Conservation (phyloP, 805 yeast genomes). For the Torulaspora franciscae region DNA sequence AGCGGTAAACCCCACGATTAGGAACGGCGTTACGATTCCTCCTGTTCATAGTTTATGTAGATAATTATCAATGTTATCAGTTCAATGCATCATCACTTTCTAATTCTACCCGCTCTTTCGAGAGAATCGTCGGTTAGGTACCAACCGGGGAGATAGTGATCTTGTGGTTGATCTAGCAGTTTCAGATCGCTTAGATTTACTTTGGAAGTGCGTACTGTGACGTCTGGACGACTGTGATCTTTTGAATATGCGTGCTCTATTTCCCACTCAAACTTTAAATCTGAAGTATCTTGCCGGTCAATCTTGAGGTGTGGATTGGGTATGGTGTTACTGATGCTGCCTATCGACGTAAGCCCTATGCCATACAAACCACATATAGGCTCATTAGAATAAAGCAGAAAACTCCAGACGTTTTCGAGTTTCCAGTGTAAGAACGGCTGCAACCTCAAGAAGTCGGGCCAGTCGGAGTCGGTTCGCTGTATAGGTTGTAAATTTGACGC, state of each 20-base stretch:
- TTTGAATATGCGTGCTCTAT: slow-evolving; percentile 20
- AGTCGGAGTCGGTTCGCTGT: slow-evolving; percentile 78
- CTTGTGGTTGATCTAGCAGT: slow-evolving; percentile 5
- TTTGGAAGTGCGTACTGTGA: slow-evolving; percentile 8
- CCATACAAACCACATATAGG: slow-evolving; percentile 76
- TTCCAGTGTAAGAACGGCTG: slow-evolving; percentile 91
- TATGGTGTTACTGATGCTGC: slow-evolving; percentile 66
- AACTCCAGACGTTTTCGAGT: slow-evolving; percentile 80
- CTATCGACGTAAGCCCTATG: slow-evolving; percentile 82
- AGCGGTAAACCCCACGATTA: slow-evolving; percentile 44
- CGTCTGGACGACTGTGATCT: slow-evolving; percentile 1
- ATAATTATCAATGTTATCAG: background rate
- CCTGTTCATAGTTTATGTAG: slow-evolving; percentile 11
- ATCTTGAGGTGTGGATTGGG: slow-evolving; percentile 58
- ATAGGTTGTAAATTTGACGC: slow-evolving; percentile 54
- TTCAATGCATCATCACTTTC: slow-evolving; percentile 7
- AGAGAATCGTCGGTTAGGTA: slow-evolving; percentile 27
- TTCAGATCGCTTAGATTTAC: slow-evolving; percentile 13
- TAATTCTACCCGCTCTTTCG: slow-evolving; percentile 35
- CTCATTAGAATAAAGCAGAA: slow-evolving; percentile 53
- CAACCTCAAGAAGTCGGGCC: slow-evolving; percentile 83
- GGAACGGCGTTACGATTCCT: background rate
- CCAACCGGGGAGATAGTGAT: slow-evolving; percentile 34
- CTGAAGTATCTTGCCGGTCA: background rate
- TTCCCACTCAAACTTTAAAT: slow-evolving; percentile 26